A percentile compares a stretch with the other conserved stretches of the same genome.
phyloP scores from a whole-genome alignment of 2,329 filamentous ascomycete genomes.

The Venturia oleaginea region DNA sequence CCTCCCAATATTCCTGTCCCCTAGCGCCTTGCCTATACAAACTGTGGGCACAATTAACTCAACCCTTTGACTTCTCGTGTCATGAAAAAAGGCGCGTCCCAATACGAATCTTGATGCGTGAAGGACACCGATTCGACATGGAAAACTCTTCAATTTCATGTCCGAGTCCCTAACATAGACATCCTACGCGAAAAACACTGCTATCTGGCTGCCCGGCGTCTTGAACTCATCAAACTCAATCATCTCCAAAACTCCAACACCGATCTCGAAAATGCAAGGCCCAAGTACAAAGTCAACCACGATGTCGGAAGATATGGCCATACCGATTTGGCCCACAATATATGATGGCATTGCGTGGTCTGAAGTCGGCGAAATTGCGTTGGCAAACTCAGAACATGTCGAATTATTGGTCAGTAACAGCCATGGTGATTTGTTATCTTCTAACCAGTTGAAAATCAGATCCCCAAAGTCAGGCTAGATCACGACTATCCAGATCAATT shows the following conservation, averaged over 20 bases:
- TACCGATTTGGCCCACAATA: background rate
- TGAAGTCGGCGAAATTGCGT: slow-evolving; percentile 46
- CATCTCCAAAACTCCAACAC: background rate
- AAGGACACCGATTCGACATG: background rate
- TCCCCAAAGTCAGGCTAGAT: slow-evolving; percentile 26
- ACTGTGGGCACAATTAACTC: too few relatives aligned
- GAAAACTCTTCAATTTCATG: background rate
- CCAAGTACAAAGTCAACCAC: background rate
- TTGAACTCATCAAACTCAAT: background rate
- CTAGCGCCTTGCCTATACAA: too few relatives aligned
- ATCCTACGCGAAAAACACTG: background rate
- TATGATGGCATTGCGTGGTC: slow-evolving; percentile 43
- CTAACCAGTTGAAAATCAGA: slow-evolving; percentile 19
- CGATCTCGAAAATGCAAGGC: background rate
- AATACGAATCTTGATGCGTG: background rate
- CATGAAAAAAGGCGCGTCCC: background rate
- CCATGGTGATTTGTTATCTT: slow-evolving; percentile 12
- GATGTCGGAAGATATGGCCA: background rate
- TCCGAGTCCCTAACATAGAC: background rate
- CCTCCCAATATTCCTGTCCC: background rate
- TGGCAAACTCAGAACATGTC: slow-evolving; percentile 47
- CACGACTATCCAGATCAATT: slow-evolving; percentile 22
- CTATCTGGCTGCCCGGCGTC: background rate
- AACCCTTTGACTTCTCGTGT: background rate
- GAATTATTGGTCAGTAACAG: slow-evolving; percentile 37